phyloP scores from a whole-genome alignment of 1,139 yeast species.

The Kodamaea sp. region DNA sequence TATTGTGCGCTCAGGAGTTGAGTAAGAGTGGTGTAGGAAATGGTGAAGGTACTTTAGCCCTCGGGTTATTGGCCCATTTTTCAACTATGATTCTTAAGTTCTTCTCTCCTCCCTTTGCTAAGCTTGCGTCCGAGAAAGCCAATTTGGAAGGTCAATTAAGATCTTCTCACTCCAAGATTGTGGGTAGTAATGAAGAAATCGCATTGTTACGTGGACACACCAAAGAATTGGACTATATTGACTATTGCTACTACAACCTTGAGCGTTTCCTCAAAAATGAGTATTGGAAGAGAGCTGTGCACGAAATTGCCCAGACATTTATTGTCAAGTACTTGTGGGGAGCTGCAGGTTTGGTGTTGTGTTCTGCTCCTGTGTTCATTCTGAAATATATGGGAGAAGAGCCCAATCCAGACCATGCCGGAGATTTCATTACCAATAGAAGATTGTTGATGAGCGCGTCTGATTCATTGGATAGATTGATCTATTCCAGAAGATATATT shows the following conservation, averaged over 20 bases:
- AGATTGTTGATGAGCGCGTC: constrained; percentile 83
- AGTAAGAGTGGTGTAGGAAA: constrained; percentile 73
- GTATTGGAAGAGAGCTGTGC: constrained; percentile 71
- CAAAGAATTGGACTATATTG: constrained; percentile 76
- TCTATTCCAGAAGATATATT: constrained; percentile 80
- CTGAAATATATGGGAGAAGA: constrained; percentile 53
- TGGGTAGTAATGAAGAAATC: constrained; percentile 79
- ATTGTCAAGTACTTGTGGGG: constrained; percentile 95
- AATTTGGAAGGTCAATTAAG: constrained; percentile 84
- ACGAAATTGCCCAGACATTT: constrained; percentile 77
- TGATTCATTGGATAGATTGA: constrained; percentile 84
- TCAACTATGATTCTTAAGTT: constrained; percentile 74
- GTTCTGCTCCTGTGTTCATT: constrained; percentile 88
- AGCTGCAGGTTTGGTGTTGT: constrained; percentile 84
- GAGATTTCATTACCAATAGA: constrained; percentile 87
- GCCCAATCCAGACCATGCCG: constrained; percentile 58
- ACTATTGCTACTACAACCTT: constrained; percentile 77
- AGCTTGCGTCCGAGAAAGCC: constrained; percentile 75
- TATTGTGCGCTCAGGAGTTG: constrained; percentile 80
- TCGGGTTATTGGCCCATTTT: constrained; percentile 79
- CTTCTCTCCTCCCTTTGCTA: constrained; percentile 90
- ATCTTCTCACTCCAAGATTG: constrained; percentile 78
- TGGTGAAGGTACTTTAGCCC: constrained; percentile 81
- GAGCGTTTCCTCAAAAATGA: constrained; percentile 80
- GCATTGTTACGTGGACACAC: constrained; percentile 83